These are phyloP conservation scores for Bryoerythrophyllum caledonicum DNA, from an alignment of 225 moss, liverwort and hornwort genomes.

Conservation along the genomic window DNA sequence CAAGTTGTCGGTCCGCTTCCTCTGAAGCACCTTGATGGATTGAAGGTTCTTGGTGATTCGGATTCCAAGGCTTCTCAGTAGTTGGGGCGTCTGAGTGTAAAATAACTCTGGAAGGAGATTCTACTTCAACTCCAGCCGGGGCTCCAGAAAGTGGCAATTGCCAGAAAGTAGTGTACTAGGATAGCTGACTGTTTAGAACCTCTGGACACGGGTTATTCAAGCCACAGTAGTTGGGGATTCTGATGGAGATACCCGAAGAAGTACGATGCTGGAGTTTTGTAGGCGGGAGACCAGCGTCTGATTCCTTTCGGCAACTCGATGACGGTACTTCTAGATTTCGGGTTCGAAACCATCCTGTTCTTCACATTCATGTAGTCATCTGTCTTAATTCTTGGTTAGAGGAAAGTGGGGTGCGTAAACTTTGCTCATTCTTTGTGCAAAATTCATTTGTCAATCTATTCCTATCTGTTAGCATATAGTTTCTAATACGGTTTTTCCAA, in stretches of 20 bases:
- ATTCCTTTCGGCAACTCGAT: slow-evolving; percentile 11
- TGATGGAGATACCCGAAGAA: slow-evolving; percentile 9
- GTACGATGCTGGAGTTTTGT: slow-evolving; percentile 22
- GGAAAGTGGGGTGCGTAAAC: background rate
- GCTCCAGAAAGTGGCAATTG: slow-evolving; percentile 22
- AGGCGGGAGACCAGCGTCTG: slow-evolving; percentile 19
- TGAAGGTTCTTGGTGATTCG: slow-evolving; percentile 22
- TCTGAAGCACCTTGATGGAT: slow-evolving; percentile 31
- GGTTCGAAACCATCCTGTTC: slow-evolving; percentile 10
- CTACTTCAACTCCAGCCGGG: background rate
- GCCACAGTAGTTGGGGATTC: background rate
- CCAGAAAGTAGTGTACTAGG: slow-evolving; percentile 14
- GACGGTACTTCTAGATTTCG: background rate
- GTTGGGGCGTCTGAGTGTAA: slow-evolving; percentile 14
- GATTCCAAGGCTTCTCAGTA: slow-evolving; percentile 28
- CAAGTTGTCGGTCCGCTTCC: slow-evolving; percentile 42
- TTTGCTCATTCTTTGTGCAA: slow-evolving; percentile 6
- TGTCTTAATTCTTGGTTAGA: background rate
- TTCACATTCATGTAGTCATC: slow-evolving; percentile 3
- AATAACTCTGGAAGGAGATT: background rate
- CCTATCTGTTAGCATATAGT: background rate
- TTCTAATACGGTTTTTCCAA: background rate
- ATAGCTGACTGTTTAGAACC: background rate
- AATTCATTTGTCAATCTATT: background rate
- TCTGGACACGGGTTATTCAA: slow-evolving; percentile 1